A percentile compares a stretch with the other conserved stretches of the same genome.
These are phyloP conservation scores for Ambrosiella beaveri DNA, from an alignment of 2,329 filamentous ascomycete species.

Conservation along the genomic window DNA sequence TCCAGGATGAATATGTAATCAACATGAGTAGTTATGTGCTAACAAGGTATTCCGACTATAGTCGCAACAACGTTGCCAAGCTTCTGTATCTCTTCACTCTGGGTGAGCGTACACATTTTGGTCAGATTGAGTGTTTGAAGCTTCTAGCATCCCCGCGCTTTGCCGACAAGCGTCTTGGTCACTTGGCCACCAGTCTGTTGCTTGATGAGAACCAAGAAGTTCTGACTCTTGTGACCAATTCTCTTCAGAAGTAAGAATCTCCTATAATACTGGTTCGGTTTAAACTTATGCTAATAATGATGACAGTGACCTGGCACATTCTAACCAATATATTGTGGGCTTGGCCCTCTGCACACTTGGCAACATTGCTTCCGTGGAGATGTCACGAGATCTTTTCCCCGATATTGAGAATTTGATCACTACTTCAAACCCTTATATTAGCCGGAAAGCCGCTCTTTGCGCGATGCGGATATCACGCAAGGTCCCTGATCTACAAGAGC, in stretches of 20 bases:
- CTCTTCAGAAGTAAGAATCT: constrained; percentile 67
- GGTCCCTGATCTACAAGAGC: constrained; percentile 90
- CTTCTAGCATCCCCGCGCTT: constrained; percentile 91
- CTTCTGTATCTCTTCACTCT: constrained; percentile 95
- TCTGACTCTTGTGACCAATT: constrained; percentile 90
- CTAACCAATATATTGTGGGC: constrained; percentile 96
- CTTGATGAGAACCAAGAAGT: constrained; percentile 98
- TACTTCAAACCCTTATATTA: constrained; percentile 94
- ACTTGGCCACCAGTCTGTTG: constrained; percentile 87
- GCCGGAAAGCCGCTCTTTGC: constrained; percentile 92
- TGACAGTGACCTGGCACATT: constrained; percentile 76
- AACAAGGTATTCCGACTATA: constrained; percentile 22
- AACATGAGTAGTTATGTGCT: neutral
- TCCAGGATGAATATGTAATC: neutral
- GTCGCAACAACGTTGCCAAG: constrained; percentile 97
- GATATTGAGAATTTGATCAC: constrained; percentile 87
- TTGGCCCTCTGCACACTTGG: constrained; percentile 89
- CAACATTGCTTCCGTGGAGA: constrained; percentile 95
- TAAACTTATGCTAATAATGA: neutral
- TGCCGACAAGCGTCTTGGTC: constrained; percentile 90
- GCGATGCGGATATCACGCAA: constrained; percentile 98
- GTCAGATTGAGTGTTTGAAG: constrained; percentile 98
- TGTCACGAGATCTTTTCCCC: constrained; percentile 92
- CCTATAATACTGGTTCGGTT: neutral
- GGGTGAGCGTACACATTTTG: constrained; percentile 93